phyloP scores from a whole-genome alignment of 2,329 filamentous ascomycete species.

The Trichoderma sp. region DNA sequence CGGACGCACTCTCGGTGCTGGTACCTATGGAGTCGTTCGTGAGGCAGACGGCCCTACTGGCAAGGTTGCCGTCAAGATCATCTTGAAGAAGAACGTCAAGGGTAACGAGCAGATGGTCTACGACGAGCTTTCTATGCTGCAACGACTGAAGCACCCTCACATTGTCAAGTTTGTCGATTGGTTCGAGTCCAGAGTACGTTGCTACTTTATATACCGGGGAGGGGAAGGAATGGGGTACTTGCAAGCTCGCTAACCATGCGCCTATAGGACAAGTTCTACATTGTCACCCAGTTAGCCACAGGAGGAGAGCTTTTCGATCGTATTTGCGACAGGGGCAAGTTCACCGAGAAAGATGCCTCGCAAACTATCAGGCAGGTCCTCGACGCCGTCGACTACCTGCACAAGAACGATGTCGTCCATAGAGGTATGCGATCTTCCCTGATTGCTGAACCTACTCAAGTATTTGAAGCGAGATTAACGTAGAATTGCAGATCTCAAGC shows the following conservation, averaged over 20 bases:
- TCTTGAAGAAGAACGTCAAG: constrained; percentile 98
- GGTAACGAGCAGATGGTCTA: constrained; percentile 99
- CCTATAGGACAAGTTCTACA: constrained; percentile 95
- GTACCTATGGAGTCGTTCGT: constrained; percentile 97
- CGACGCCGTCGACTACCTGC: constrained; percentile 90
- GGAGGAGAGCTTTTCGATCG: constrained; percentile 97
- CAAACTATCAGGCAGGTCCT: constrained; percentile 95
- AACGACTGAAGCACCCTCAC: constrained; percentile 87
- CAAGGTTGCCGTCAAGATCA: constrained; percentile 97
- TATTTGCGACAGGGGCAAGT: constrained; percentile 96
- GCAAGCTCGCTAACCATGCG: constrained; percentile 3
- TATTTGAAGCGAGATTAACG: background rate
- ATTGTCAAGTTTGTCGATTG: constrained; percentile 98
- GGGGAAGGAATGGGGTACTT: background rate
- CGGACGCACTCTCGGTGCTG: constrained; percentile 90
- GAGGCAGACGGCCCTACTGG: constrained; percentile 85
- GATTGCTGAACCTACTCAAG: background rate
- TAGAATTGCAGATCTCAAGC: constrained; percentile 77
- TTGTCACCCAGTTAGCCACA: constrained; percentile 93
- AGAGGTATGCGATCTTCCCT: constrained; percentile 63
- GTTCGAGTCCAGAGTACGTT: constrained; percentile 91
- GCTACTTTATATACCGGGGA: background rate
- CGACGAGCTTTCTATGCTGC: constrained; percentile 93
- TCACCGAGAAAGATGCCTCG: constrained; percentile 97
- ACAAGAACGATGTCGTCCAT: constrained; percentile 93